These are phyloP conservation scores for Amylocystis lapponica DNA, from an alignment of 768 basidiomycete genomes.

Conservation along the genomic window DNA sequence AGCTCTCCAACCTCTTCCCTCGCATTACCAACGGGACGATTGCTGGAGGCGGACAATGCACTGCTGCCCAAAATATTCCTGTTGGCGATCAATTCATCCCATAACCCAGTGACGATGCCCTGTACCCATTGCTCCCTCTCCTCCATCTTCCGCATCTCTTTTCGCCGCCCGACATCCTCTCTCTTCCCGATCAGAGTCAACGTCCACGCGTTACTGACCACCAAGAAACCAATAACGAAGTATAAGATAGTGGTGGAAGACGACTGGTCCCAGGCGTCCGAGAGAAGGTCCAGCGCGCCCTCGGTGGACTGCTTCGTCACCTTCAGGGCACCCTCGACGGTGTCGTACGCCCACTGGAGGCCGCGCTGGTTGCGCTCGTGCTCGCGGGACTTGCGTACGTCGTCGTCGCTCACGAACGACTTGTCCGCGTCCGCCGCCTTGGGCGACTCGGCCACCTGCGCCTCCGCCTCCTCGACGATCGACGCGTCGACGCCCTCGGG, in stretches of 20 bases:
- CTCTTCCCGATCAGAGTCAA: conserved; percentile 40
- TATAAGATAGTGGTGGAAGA: conserved; percentile 67
- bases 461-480: conserved; percentile 41
- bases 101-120: conserved; percentile 62
- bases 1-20: conserved; percentile 45
- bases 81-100: conserved; percentile 55
- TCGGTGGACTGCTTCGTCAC: conserved; percentile 67
- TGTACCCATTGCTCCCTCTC: conserved; percentile 75
- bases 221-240: conserved; percentile 64
- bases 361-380: conserved; percentile 65
- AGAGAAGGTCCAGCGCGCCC: conserved; percentile 71
- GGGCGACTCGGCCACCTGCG: conserved; percentile 16
- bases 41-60: conserved; percentile 1
- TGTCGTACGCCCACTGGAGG: conserved; percentile 87
- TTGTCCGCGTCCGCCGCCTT: conserved; percentile 4
- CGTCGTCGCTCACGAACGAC: conserved; percentile 29
- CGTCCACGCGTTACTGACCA: conserved; percentile 79
- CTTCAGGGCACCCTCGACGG: conserved; percentile 67
- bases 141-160: conserved; percentile 47
- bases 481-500: conserved; percentile 70
- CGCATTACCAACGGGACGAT: conserved; percentile 25
- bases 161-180: conserved; percentile 40
- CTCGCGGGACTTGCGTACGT: conserved; percentile 49
- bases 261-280: conserved; percentile 76
- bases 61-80: conserved; percentile 29